phyloP scores from a whole-genome alignment of 345 rosid genomes.

The Ceriops tagal region DNA sequence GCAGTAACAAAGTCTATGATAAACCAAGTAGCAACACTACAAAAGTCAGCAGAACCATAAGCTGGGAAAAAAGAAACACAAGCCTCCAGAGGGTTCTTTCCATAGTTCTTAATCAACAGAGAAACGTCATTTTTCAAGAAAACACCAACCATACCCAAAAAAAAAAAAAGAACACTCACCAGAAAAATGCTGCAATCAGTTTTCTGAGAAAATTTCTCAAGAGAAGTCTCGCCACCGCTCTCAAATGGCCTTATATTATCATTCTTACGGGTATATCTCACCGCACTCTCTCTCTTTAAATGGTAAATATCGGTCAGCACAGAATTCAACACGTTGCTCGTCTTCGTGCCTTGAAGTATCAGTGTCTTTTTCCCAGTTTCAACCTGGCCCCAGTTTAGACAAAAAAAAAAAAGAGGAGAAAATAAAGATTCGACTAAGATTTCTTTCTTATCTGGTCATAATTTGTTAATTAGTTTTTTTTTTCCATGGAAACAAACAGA shows the following conservation, averaged over 20 bases:
- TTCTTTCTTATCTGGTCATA: no score
- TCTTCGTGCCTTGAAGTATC: slow-evolving; percentile 87
- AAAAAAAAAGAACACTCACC: slow-evolving; percentile 38
- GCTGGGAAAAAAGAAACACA: no score
- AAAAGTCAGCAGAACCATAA: no score
- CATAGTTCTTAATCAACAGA: no score
- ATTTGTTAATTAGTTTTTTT: neutral
- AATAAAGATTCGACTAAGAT: no score
- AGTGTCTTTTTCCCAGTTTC: slow-evolving; percentile 93
- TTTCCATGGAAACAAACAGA: slow-evolving; percentile 19
- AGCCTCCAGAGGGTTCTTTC: no score
- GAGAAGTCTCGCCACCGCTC: slow-evolving; percentile 82
- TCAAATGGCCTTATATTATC: slow-evolving; percentile 92
- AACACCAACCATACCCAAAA: no score
- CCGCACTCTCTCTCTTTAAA: slow-evolving; percentile 67
- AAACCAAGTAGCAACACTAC: no score
- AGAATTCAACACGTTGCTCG: slow-evolving; percentile 59
- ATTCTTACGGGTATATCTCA: slow-evolving; percentile 82
- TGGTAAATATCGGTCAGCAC: slow-evolving; percentile 64
- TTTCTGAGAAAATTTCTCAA: slow-evolving; percentile 88
- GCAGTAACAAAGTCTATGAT: no score
- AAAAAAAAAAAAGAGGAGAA: neutral
- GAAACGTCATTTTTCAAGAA: no score
- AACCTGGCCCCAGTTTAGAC: slow-evolving; percentile 41
- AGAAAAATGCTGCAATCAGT: slow-evolving; percentile 90